Conservation (phyloP, 345 rosid genomes). For the Dipteronia dyeriana region DNA sequence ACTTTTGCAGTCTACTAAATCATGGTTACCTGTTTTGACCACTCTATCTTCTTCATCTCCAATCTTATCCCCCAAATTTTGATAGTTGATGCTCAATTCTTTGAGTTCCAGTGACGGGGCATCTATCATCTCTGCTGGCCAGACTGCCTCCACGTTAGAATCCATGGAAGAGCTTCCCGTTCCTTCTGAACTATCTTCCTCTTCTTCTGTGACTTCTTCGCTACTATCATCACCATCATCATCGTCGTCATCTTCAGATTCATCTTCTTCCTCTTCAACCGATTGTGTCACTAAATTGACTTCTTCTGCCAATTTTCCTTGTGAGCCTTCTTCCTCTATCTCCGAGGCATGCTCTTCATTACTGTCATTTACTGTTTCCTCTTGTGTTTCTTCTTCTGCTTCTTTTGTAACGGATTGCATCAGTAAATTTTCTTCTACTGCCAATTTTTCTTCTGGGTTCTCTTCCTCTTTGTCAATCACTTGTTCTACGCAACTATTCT, state of each 20-base stretch:
- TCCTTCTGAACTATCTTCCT: slow-evolving; percentile 33
- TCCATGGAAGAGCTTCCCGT: slow-evolving; percentile 37
- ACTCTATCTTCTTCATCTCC: slow-evolving; percentile 12
- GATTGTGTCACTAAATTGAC: neutral
- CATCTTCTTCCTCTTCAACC: neutral
- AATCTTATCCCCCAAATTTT: slow-evolving; percentile 17
- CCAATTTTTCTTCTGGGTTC: slow-evolving; percentile 1
- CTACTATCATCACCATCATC: neutral
- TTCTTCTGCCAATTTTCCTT: neutral
- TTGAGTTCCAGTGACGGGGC: slow-evolving; percentile 21
- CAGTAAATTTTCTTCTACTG: slow-evolving; percentile 2
- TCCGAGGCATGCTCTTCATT: neutral
- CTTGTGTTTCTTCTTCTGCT: slow-evolving; percentile 14
- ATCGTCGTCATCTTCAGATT: neutral
- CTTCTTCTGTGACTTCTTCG: slow-evolving; percentile 15
- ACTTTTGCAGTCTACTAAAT: slow-evolving; percentile 9
- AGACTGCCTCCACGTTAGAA: slow-evolving; percentile 33
- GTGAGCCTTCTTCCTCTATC: neutral
- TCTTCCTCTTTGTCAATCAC: slow-evolving; percentile 13
- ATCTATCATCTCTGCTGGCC: slow-evolving; percentile 44
- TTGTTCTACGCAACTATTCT: neutral
- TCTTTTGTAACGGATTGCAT: slow-evolving; percentile 9
- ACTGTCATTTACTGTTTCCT: neutral
- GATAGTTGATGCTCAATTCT: slow-evolving; percentile 13
- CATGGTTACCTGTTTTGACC: neutral